Evolutionary conservation across 192 early-diverging fungal species (phyloP), one percentile per base, ranked within the genome.

Genomic region (Jimgerdemannia lactiflua): DNA sequence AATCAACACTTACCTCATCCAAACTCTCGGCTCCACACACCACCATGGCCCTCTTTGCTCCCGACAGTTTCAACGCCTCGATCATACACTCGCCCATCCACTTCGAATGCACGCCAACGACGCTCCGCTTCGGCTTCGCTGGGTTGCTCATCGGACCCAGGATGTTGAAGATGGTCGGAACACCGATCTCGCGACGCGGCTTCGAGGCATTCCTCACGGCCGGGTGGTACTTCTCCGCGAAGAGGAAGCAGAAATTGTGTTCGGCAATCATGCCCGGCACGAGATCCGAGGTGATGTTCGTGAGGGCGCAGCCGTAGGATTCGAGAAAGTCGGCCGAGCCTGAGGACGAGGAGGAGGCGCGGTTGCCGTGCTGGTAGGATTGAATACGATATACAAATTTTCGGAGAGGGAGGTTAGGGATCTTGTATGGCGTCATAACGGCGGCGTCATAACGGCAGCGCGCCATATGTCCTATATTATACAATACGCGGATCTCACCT

Each of bases 311-410:
- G 43, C 93, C 93, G 69, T 95, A 74, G 43, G 89, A 83, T 85
- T 99, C 98, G 67, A 99, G 84, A 43, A 98, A 85, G 75, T 99
- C 97, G 0, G 98, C 98, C 3, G 96, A 98, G 7, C 98, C 98
- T 75, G 91, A 94, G 72, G 86, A 86, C 2, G 96, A 98, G 11
- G 96, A 95, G 20, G 96, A 91, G 1, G 96, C 94, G 39, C 95
- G 87, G 84, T 95, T 98, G 43, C 98, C 98, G 82, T 96, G 95
- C 91, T 95, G 76, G 39, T 14, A 49, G 20, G 29, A 43, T 29
- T 29, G 29, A 42, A 73, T 8, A 42, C 29, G 54, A 11, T 40
- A 75, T 67, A 65, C 3, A 64, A 0, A 29, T 29, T 29, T 29
- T 29, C 1, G 29, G 29, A 29, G 29, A 29, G 29, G 29, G 29